Conservation (phyloP, 179 eudicot species). For the Silene noctiflora region DNA sequence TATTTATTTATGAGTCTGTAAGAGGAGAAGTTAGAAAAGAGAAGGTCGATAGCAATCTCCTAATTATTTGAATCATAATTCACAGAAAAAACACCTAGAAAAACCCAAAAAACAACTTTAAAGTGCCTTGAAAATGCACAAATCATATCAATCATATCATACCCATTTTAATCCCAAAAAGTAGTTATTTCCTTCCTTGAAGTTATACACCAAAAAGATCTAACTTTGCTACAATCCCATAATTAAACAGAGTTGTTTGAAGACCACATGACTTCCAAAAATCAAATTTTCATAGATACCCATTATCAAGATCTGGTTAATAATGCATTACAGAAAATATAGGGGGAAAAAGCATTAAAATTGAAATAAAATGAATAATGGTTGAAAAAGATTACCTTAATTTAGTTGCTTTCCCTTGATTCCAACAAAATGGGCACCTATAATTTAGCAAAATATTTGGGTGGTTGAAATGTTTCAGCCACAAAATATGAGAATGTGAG, state of each 20-base stretch:
- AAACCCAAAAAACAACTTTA: conserved; percentile 1
- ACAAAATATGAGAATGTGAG: not conserved
- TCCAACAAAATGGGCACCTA: not conserved
- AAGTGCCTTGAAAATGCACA: not conserved
- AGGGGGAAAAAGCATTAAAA: not conserved
- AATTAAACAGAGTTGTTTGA: not conserved
- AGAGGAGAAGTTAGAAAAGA: no score
- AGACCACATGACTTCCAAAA: not conserved
- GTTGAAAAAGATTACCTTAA: conserved; percentile 23
- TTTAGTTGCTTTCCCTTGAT: not conserved
- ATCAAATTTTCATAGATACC: not conserved
- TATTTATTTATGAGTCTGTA: no score
- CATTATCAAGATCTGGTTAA: not conserved
- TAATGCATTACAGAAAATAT: conserved; percentile 18
- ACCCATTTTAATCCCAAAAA: not conserved
- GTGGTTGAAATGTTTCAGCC: conserved; percentile 20
- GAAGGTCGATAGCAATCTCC: no score
- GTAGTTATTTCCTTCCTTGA: not conserved
- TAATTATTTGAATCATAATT: no score
- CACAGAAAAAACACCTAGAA: not conserved
- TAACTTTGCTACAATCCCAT: conserved; percentile 18
- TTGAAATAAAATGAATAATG: not conserved
- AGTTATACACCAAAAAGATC: conserved; percentile 8
- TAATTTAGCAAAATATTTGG: conserved; percentile 13
- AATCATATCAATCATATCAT: not conserved